A percentile compares a stretch with the other conserved stretches of the same genome.
Conservation (phyloP, 2,329 filamentous ascomycete genomes). For the Trichophyton rubrum region DNA sequence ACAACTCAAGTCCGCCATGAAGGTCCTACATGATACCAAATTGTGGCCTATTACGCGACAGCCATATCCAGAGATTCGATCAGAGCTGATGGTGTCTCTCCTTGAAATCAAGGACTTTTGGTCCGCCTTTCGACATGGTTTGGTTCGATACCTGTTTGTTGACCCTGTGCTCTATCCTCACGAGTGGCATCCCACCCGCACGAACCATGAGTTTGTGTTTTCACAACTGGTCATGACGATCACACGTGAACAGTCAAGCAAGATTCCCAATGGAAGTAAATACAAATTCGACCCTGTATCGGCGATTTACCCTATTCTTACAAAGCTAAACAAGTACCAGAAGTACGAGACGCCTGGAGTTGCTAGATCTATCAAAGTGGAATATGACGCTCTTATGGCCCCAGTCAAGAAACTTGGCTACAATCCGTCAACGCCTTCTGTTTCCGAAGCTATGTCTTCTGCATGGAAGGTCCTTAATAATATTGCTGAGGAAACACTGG, state of each 20-base stretch:
- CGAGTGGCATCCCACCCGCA: slow-evolving; percentile 41
- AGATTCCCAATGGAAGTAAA: slow-evolving; percentile 12
- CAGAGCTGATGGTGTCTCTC: slow-evolving; percentile 40
- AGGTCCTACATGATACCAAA: slow-evolving; percentile 26
- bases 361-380: slow-evolving; percentile 16
- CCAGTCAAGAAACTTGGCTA: neutral
- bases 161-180: slow-evolving; percentile 41
- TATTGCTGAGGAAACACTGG: slow-evolving; percentile 17
- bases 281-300: slow-evolving; percentile 22
- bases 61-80: slow-evolving; percentile 42
- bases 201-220: slow-evolving; percentile 34
- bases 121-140: slow-evolving; percentile 39
- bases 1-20: slow-evolving; percentile 30
- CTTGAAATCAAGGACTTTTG: slow-evolving; percentile 33
- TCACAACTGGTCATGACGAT: slow-evolving; percentile 20
- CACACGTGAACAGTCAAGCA: slow-evolving; percentile 10
- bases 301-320: slow-evolving; percentile 25
- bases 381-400: slow-evolving; percentile 18
- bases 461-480: slow-evolving; percentile 40
- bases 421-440: neutral
- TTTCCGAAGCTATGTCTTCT: slow-evolving; percentile 20
- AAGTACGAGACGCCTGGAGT: slow-evolving; percentile 23
- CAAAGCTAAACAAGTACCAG: slow-evolving; percentile 18
- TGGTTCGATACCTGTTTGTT: slow-evolving; percentile 40
- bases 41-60: slow-evolving; percentile 41